Evolutionary conservation across 139 green algal species (phyloP).

Genomic region (Trebouxia sp.): DNA sequence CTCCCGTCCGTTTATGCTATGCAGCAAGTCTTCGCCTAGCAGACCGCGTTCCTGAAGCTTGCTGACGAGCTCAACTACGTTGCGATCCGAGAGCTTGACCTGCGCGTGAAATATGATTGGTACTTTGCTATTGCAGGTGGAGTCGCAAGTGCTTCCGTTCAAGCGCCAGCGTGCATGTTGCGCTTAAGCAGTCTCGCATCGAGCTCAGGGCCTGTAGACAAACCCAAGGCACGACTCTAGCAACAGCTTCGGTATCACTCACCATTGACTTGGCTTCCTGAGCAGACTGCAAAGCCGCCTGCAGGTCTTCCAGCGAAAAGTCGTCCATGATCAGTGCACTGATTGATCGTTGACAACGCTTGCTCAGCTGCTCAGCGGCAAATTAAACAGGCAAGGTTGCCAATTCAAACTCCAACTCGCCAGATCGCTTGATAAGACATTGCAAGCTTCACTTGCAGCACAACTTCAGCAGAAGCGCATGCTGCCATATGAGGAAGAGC

Average conservation of each 20-base stretch:
- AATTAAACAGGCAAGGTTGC: too few relatives aligned
- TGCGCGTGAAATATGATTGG: constrained; percentile 22
- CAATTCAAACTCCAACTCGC: too few relatives aligned
- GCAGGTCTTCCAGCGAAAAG: constrained; percentile 67
- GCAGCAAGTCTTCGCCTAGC: constrained; percentile 77
- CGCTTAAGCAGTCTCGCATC: background rate
- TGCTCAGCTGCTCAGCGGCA: too few relatives aligned
- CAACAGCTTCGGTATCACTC: too few relatives aligned
- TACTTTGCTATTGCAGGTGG: background rate
- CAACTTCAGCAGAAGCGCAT: too few relatives aligned
- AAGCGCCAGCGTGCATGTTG: background rate
- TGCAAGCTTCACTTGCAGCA: too few relatives aligned
- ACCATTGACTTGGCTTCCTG: constrained; percentile 72
- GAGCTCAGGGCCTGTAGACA: too few relatives aligned
- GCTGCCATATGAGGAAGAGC: too few relatives aligned
- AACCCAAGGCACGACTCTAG: too few relatives aligned
- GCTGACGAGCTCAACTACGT: constrained; percentile 87
- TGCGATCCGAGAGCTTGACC: constrained; percentile 78
- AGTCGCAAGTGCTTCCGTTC: too few relatives aligned
- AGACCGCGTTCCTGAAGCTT: constrained; percentile 81
- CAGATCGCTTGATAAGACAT: too few relatives aligned
- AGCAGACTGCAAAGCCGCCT: constrained; percentile 60
- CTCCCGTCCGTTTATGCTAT: constrained; percentile 85
- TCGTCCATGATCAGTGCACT: constrained; percentile 46
- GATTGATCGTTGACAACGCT: too few relatives aligned